A percentile compares a stretch with the other conserved stretches of the same genome.
Conservation (phyloP, 2,329 filamentous ascomycete genomes). For the Aspergillus fijiensis region DNA sequence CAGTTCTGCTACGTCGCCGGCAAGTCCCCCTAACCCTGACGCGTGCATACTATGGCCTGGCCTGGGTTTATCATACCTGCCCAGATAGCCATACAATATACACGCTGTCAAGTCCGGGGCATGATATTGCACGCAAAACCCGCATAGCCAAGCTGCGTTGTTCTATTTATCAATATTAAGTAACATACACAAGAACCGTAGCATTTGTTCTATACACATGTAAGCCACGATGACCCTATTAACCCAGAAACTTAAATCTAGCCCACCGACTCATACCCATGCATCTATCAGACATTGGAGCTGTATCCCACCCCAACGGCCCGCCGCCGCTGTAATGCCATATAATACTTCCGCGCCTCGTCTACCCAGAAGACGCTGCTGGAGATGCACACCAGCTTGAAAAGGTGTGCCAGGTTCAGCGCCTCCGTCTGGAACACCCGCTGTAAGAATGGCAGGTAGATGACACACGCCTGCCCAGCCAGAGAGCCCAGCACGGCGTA, state of each 20-base stretch:
- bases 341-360: constrained; percentile 75
- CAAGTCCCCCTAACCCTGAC: no score
- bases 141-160: not conserved
- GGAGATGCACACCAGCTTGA: constrained; percentile 70
- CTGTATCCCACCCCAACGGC: constrained; percentile 42
- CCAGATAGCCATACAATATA: not conserved
- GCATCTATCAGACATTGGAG: constrained; percentile 36
- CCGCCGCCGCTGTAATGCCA: constrained; percentile 31
- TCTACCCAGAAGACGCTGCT: constrained; percentile 96
- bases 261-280: not conserved
- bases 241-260: not conserved
- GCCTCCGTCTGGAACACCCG: constrained; percentile 95
- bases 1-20: no score
- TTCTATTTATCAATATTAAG: not conserved
- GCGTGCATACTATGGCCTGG: no score
- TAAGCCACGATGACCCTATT: not conserved
- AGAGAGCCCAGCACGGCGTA: constrained; percentile 87
- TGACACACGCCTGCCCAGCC: constrained; percentile 81
- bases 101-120: not conserved
- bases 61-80: no score
- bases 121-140: not conserved
- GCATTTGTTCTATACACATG: not conserved
- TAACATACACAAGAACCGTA: not conserved
- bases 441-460: constrained; percentile 93
- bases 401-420: constrained; percentile 69